Evolutionary conservation across 331 rosid species (phyloP).

Genomic region (Pyracantha coccinea): DNA sequence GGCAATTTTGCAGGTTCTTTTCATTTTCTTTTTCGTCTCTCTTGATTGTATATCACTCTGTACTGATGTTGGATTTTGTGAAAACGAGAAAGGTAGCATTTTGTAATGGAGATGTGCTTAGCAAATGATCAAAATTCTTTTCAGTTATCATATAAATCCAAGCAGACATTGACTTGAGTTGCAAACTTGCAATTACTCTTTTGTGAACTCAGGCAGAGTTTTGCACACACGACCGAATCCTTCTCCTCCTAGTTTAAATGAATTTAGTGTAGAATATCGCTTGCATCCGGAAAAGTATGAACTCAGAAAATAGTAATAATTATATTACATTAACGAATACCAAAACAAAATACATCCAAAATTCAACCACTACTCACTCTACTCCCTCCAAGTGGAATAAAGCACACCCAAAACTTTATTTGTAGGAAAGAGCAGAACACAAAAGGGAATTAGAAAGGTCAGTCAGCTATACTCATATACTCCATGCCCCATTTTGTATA

Average conservation of each 20-base stretch:
- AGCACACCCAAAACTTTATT: constrained; percentile 33
- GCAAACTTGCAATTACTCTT: background rate
- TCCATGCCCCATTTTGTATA: constrained; percentile 30
- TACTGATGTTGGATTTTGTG: background rate
- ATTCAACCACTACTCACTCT: constrained; percentile 5
- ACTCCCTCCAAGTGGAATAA: constrained; percentile 18
- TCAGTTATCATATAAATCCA: background rate
- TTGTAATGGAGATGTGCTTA: background rate
- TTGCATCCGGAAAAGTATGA: background rate
- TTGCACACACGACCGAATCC: too few relatives aligned
- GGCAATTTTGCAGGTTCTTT: background rate
- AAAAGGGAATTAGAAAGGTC: constrained; percentile 27
- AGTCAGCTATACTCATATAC: constrained; percentile 30
- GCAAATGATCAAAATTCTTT: background rate
- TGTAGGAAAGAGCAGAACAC: constrained; percentile 9
- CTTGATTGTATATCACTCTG: background rate
- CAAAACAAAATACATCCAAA: background rate
- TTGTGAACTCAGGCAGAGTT: background rate
- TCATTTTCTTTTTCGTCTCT: background rate
- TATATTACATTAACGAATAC: background rate
- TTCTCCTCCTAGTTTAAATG: too few relatives aligned
- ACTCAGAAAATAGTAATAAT: background rate
- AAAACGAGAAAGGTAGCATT: background rate
- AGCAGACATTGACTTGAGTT: background rate
- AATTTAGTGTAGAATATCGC: too few relatives aligned